Base-by-base conservation (phyloP, 371 early-diverging fungal genomes). In the Gilbertella persicaria region DNA sequence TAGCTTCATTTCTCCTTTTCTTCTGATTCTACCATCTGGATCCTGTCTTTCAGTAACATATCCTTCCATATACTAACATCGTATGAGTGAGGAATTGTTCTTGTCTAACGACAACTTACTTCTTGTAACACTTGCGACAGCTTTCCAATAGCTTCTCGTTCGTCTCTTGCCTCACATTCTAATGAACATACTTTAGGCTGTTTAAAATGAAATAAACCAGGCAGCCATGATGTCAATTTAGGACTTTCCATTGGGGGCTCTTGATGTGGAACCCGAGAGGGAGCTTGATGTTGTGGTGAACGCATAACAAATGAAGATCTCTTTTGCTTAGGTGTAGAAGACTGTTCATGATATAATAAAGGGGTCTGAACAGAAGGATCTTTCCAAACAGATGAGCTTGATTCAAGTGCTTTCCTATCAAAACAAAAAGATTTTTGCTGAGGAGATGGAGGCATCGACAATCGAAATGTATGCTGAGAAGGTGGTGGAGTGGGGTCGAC, bases 71-170 rank as follows among this genome's bases (percentile, higher is more conserved):
- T 59, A 69, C 75, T 75, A 42, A 12, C 28, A 3, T 2, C 1
- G 45, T 45, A 37, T 17, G 10, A 45, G 13, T n/a, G 14, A 42
- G 7, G 23, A 13, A 4, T 14, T 44, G 14, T 28, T 26, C 16
- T 13, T 3, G 12, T 44, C 40, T 14, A 4, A 19, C 10, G 26
- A 42, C n/a, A n/a, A n/a, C n/a, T n/a, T 70, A 77, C 78, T 63
- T 77, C 73, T 49, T 69, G 50, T 29, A 77, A 37, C 2, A 73
- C 69, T 41, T 71, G 69, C n/a, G 62, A 51, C 17, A 73, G 54
- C 26, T 77, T 77, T 17, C 69, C 71, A 28, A 77, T 57, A 4
- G 78, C 78, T 24, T 77, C 78, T 38, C 66, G 40, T 25, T 73
- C 73, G 45, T 73, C 72, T 50, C 71, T 52, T 24, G 78, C 78